A percentile compares a stretch with the other conserved stretches of the same genome.
phyloP scores from a whole-genome alignment of 1,284 basidiomycete genomes.

The Sporisorium scitamineum region DNA sequence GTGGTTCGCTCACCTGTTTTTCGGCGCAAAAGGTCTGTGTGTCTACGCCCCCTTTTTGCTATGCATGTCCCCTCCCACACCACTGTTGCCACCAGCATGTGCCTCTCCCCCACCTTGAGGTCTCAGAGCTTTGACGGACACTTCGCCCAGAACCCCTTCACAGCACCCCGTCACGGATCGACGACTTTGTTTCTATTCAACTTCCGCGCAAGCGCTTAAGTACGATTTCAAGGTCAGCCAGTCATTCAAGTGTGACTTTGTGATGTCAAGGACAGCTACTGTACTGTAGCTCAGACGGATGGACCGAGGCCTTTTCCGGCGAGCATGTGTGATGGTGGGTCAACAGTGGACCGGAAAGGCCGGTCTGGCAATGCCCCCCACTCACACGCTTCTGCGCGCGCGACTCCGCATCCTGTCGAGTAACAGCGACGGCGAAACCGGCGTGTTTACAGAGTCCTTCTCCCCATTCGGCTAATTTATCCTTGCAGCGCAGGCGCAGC shows the following conservation, averaged over 20 bases:
- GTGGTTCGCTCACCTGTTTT: background rate
- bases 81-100: background rate
- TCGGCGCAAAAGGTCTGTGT: background rate
- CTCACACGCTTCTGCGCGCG: constrained; percentile 2
- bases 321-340: background rate
- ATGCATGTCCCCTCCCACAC: background rate
- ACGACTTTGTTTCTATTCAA: background rate
- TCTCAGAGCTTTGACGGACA: background rate
- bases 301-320: background rate
- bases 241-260: background rate
- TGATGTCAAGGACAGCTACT: background rate
- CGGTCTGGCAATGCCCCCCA: background rate
- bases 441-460: constrained; percentile 11
- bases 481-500: constrained; percentile 37
- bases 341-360: background rate
- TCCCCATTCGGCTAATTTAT: constrained; percentile 28
- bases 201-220: constrained; percentile 5
- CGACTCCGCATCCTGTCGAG: constrained; percentile 9
- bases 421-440: background rate
- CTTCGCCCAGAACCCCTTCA: background rate
- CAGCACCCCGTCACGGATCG: background rate
- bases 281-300: constrained; percentile 3
- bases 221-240: constrained; percentile 1
- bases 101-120: constrained; percentile 1
- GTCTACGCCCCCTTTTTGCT: background rate